Base-by-base conservation (phyloP, 2,329 filamentous ascomycete genomes). In the Dactylellina drechsleri region DNA sequence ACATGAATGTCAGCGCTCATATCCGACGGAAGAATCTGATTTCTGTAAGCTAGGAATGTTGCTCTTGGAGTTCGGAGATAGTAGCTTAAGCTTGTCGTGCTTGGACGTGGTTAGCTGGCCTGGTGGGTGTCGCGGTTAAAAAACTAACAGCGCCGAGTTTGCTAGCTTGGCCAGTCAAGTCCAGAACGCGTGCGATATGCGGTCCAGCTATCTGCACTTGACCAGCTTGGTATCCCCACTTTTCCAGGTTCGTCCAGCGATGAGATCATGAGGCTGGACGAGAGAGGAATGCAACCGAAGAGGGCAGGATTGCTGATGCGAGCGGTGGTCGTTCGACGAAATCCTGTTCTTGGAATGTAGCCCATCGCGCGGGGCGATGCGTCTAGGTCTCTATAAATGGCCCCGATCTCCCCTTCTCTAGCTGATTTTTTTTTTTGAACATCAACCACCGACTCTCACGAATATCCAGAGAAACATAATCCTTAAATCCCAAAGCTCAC, bases 341-440 rank as follows among this genome's bases (percentile, higher is more conserved):
- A 68, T 68, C 65, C 65, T 68, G 65, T 53, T 68, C 50, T 60
- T 4, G 20, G 15, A 36, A 8, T 36, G 20, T 5, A 1, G 4
- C 16, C 40, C 41, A 40, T 12, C 36, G 57, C 45, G 6, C 10
- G 20, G 40, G 4, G 16, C 1, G 47, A 23, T 26, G 31, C 8
- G 10, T 43, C 23, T 50, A 49, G n/a, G 66, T 20, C 56, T 66
- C 45, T 73, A 66, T 73, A 73, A 73, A 66, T 28, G 45, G 54
- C 60, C 68, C 68, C 68, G 47, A 45, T 61, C 61, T 66, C 56
- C 53, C 56, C 49, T 18, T 8, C 41, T 3, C 10, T 18, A 12
- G 7, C 23, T 47, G 23, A 5, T 7, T 15, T 4, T 36, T 13
- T 18, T 23, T 31, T 23, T 16, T 68, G 2, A 23, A 60, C 43